Evolutionary conservation across 2,329 filamentous ascomycete genomes (phyloP), one percentile per base, ranked within the genome.

Genomic region (Neonectria ditissima): DNA sequence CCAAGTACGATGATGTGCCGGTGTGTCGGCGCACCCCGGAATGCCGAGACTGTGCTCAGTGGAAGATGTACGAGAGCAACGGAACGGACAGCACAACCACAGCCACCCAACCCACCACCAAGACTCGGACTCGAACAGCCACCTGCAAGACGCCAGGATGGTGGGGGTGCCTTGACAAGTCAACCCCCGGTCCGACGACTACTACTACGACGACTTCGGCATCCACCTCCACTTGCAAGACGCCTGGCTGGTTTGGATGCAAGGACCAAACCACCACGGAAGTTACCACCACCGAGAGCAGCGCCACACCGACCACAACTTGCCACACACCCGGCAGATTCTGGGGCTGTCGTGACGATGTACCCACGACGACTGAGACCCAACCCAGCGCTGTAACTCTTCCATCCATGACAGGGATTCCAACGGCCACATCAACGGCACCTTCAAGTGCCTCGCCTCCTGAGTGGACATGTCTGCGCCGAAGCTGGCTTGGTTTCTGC

Each of bases 61-160:
- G 96, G 96, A 97, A 97, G 74, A 97, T 94, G 83, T 97, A 93
- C 75, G 91, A 94, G 78, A 97, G 94, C 77, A 97, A 97, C 76
- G 92, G 92, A 30, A 96, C 92, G 2, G 91, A 94, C 67, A 86
- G 84, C 1, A 93, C 89, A 0, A 92, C 91, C 0, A 89, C 89
- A 0, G 84, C 87, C 2, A 83, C 81, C 3, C 83, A 83, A 2
- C 83, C 82, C 4, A 84, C 85, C 1, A 86, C 86, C 2, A 88
- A 87, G 45, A 91, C 88, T 3, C 86, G 93, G 39, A 97, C 94
- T 0, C 86, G 93, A 47, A 97, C 94, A 0, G 89, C 90, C 58
- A 97, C 93, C 0, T 97, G 94, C 80, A 87, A 96, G 78, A 97
- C 94, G 1, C 94, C 94, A 28, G 93, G 94, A 5, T 97, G 94